phyloP scores from a whole-genome alignment of 306 rosid species.

The Senna tora region DNA sequence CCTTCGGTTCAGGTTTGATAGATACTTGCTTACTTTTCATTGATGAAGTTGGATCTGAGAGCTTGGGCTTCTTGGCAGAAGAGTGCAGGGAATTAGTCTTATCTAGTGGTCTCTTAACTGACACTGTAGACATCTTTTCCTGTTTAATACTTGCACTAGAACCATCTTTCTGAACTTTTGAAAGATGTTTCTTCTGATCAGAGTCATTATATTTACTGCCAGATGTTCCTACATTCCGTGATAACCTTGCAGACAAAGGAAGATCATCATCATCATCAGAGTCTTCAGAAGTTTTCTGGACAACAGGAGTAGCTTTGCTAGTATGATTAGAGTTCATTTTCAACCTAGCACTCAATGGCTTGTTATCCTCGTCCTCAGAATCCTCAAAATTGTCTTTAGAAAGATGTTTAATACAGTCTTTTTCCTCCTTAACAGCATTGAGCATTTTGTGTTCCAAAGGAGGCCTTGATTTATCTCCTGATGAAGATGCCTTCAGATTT shows the following conservation, averaged over 20 bases:
- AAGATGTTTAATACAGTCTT: background rate
- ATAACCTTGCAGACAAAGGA: slow-evolving; percentile 45
- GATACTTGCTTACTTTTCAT: slow-evolving; percentile 38
- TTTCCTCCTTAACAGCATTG: slow-evolving; percentile 39
- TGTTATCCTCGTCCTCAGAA: slow-evolving; percentile 52
- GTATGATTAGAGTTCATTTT: slow-evolving; percentile 33
- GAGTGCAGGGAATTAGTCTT: slow-evolving; percentile 33
- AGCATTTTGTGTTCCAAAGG: slow-evolving; percentile 23
- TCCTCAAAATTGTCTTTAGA: slow-evolving; percentile 26
- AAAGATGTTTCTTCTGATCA: slow-evolving; percentile 42
- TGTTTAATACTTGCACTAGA: slow-evolving; percentile 37
- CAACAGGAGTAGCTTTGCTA: slow-evolving; percentile 34
- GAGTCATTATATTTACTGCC: slow-evolving; percentile 28
- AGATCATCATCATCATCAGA: slow-evolving; percentile 48
- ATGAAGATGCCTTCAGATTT: slow-evolving; percentile 32
- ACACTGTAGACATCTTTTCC: slow-evolving; percentile 33
- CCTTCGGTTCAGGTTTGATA: slow-evolving; percentile 34
- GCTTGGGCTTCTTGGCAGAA: slow-evolving; percentile 47
- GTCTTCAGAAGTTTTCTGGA: slow-evolving; percentile 44
- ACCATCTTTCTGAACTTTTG: slow-evolving; percentile 47
- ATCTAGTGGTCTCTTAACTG: slow-evolving; percentile 48
- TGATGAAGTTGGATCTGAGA: slow-evolving; percentile 36
- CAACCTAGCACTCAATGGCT: slow-evolving; percentile 46
- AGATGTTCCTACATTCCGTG: slow-evolving; percentile 36
- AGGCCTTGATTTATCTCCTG: slow-evolving; percentile 37